phyloP scores from a whole-genome alignment of 257 asterid genomes.

The Lycium barbarum region DNA sequence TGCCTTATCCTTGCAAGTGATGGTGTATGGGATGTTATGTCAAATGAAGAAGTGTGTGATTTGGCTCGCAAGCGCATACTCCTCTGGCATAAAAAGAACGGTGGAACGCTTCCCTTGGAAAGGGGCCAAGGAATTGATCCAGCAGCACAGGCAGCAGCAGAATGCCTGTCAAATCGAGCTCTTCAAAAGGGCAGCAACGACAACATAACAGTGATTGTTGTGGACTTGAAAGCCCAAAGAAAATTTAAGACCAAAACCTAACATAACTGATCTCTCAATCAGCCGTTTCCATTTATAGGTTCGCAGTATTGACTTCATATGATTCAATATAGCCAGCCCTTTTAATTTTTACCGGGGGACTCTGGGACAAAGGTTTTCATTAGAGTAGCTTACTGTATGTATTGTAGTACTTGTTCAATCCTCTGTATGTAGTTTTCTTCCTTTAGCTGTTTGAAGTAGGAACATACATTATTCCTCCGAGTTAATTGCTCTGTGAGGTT shows the following conservation, averaged over 20 bases:
- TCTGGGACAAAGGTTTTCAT: slow-evolving; percentile 30
- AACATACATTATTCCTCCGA: slow-evolving; percentile 40
- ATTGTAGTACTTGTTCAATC: slow-evolving; percentile 24
- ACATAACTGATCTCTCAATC: slow-evolving; percentile 23
- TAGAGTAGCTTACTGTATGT: slow-evolving; percentile 32
- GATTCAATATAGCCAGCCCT: slow-evolving; percentile 38
- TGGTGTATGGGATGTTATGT: slow-evolving; percentile 42
- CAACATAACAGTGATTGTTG: slow-evolving; percentile 71
- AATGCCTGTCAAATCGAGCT: slow-evolving; percentile 61
- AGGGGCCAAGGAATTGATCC: slow-evolving; percentile 54
- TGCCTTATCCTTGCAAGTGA: slow-evolving; percentile 81
- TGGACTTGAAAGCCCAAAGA: slow-evolving; percentile 70
- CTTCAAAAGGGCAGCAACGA: slow-evolving; percentile 70
- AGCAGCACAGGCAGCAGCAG: slow-evolving; percentile 80
- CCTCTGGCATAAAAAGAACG: slow-evolving; percentile 76
- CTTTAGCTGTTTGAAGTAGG: slow-evolving; percentile 48
- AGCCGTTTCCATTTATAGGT: slow-evolving; percentile 30
- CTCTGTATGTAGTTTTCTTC: slow-evolving; percentile 23
- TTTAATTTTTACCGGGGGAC: slow-evolving; percentile 48
- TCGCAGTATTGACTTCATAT: slow-evolving; percentile 31
- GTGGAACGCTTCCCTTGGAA: slow-evolving; percentile 39
- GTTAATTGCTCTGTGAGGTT: slow-evolving; percentile 52
- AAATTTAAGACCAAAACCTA: slow-evolving; percentile 64
- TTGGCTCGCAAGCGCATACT: slow-evolving; percentile 81
- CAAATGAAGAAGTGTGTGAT: slow-evolving; percentile 86